These are phyloP conservation scores for Taxawa tesnikishii DNA, from an alignment of 2,329 filamentous ascomycete species.

Conservation along the genomic window DNA sequence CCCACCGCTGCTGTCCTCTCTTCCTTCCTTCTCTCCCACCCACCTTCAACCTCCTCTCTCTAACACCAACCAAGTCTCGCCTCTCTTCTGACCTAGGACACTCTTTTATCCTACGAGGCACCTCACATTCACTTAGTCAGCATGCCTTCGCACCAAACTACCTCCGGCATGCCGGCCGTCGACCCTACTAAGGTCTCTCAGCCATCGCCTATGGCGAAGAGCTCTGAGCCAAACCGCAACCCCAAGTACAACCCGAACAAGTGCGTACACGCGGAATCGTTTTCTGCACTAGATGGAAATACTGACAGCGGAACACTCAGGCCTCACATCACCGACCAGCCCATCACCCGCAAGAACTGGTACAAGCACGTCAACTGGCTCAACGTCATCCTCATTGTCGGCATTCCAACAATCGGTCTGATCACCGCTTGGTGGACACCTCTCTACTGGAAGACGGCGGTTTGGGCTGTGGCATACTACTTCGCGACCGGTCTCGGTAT, in stretches of 20 bases:
- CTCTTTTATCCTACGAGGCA: background rate
- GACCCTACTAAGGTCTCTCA: constrained; percentile 35
- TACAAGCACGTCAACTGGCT: constrained; percentile 92
- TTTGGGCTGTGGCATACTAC: constrained; percentile 69
- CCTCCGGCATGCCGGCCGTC: constrained; percentile 33
- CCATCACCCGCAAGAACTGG: constrained; percentile 74
- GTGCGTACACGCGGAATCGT: constrained; percentile 21
- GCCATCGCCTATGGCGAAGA: constrained; percentile 34
- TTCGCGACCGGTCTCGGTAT: constrained; percentile 51
- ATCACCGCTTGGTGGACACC: constrained; percentile 70
- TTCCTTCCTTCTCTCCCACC: background rate
- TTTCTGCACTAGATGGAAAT: too few relatives aligned
- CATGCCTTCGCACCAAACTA: constrained; percentile 42
- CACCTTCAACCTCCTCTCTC: background rate
- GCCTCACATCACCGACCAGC: constrained; percentile 72
- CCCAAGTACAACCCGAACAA: constrained; percentile 52
- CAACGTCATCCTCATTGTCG: constrained; percentile 69
- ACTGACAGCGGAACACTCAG: background rate
- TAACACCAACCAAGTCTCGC: background rate
- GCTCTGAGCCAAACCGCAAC: constrained; percentile 39
- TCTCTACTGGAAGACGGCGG: constrained; percentile 54
- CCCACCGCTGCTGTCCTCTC: background rate
- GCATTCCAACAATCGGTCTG: constrained; percentile 62
- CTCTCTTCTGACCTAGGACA: background rate
- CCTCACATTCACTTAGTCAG: constrained; percentile 7